phyloP scores from a whole-genome alignment of 1,284 basidiomycete species.

The Cryptococcus sp. region DNA sequence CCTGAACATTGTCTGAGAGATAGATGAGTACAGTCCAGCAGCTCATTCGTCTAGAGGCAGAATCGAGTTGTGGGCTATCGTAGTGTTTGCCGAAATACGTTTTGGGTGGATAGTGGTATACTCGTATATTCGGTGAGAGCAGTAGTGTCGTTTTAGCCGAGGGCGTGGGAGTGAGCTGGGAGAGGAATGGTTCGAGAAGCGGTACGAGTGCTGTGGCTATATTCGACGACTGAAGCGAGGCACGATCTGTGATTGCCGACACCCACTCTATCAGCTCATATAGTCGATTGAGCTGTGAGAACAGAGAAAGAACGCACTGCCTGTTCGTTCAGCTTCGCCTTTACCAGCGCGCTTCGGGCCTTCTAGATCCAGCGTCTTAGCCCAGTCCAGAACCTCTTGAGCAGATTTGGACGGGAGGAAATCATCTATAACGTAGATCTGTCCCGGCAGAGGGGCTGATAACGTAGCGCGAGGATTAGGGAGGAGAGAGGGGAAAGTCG shows the following conservation, averaged over 20 bases:
- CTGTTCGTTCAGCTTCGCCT: slow-evolving; percentile 74
- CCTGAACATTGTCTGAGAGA: slow-evolving; percentile 70
- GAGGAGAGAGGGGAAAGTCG: slow-evolving; percentile 19
- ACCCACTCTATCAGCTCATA: not conserved
- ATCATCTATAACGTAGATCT: slow-evolving; percentile 65
- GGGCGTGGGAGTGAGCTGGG: slow-evolving; percentile 32
- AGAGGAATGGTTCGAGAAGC: slow-evolving; percentile 63
- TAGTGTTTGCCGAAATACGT: slow-evolving; percentile 43
- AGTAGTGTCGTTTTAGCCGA: not conserved
- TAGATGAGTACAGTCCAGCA: slow-evolving; percentile 80
- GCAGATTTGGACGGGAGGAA: slow-evolving; percentile 15
- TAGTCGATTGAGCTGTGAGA: not conserved
- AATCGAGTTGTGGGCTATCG: slow-evolving; percentile 26
- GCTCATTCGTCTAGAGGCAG: slow-evolving; percentile 35
- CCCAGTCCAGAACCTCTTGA: slow-evolving; percentile 61
- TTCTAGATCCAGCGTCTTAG: slow-evolving; percentile 63
- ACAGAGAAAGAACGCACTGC: slow-evolving; percentile 59
- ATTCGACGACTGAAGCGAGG: slow-evolving; percentile 62
- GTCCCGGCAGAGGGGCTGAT: slow-evolving; percentile 61
- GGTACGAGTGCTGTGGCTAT: slow-evolving; percentile 64
- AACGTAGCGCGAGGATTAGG: slow-evolving; percentile 56
- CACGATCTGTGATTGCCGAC: slow-evolving; percentile 59
- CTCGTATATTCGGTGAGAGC: slow-evolving; percentile 52
- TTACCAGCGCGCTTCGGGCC: slow-evolving; percentile 70
- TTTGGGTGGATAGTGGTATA: slow-evolving; percentile 43